These are phyloP conservation scores for Astragalus glycyphyllos DNA, from an alignment of 306 rosid species.

Conservation along the genomic window DNA sequence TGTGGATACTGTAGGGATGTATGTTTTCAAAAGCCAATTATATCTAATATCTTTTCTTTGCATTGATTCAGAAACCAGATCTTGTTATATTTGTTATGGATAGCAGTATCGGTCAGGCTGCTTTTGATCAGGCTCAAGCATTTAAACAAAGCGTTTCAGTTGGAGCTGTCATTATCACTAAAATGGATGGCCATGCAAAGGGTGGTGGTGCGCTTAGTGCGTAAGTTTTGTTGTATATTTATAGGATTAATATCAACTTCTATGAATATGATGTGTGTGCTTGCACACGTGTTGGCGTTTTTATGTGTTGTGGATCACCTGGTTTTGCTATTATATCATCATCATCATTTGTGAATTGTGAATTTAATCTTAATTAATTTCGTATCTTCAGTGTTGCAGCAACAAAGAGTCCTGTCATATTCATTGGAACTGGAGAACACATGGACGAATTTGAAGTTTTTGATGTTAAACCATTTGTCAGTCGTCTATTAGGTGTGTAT, in stretches of 20 bases:
- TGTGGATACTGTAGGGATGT: conserved; percentile 22
- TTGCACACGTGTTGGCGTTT: not conserved
- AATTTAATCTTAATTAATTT: conserved; percentile 28
- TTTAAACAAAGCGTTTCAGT: conserved; percentile 81
- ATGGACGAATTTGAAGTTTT: conserved; percentile 92
- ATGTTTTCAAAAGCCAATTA: not conserved
- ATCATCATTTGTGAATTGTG: not conserved
- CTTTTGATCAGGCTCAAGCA: conserved; percentile 90
- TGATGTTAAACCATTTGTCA: conserved; percentile 86
- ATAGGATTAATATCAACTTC: conserved; percentile 13
- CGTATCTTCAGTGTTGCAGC: conserved; percentile 74
- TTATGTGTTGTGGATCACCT: conserved; percentile 34
- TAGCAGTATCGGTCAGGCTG: conserved; percentile 91
- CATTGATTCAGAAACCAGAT: conserved; percentile 74
- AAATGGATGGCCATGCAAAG: conserved; percentile 92
- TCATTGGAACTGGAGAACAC: conserved; percentile 87
- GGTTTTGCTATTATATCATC: conserved; percentile 1
- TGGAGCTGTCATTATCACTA: conserved; percentile 86
- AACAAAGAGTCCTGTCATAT: conserved; percentile 86
- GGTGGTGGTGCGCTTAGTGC: conserved; percentile 94
- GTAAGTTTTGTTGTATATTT: conserved; percentile 51
- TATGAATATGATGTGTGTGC: conserved; percentile 14
- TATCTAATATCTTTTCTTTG: conserved; percentile 41
- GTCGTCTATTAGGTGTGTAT: conserved; percentile 74
- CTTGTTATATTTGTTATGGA: conserved; percentile 93